phyloP scores from a whole-genome alignment of 2,329 filamentous ascomycete genomes.

The Colletotrichum musicola region DNA sequence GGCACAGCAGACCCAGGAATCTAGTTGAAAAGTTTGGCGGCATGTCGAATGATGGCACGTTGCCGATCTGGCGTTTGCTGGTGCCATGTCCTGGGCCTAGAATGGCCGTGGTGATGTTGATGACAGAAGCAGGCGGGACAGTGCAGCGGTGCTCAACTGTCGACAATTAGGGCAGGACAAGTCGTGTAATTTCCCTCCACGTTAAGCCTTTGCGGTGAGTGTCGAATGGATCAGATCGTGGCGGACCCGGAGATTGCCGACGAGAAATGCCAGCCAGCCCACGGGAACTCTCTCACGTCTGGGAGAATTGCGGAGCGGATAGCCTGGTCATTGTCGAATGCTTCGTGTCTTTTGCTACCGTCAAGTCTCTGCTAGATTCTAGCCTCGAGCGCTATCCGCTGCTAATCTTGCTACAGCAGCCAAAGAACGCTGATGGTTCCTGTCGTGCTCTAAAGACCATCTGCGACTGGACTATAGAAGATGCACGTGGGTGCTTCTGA shows the following conservation, averaged over 20 bases:
- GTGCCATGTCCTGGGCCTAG: not conserved
- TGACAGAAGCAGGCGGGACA: not conserved
- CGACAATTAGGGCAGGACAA: conserved; percentile 1
- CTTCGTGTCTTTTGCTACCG: conserved; percentile 76
- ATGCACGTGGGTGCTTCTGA: conserved; percentile 44
- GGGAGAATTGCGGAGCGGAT: conserved; percentile 55
- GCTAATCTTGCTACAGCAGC: conserved; percentile 67
- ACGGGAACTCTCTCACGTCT: conserved; percentile 46
- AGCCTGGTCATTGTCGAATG: conserved; percentile 60
- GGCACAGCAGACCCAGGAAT: no score
- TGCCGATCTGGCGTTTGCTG: not conserved
- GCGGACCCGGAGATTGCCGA: conserved; percentile 23
- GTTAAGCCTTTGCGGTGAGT: conserved; percentile 20
- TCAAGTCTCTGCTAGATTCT: conserved; percentile 77
- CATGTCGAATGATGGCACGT: not conserved
- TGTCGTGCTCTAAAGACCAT: conserved; percentile 58
- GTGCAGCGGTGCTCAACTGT: not conserved
- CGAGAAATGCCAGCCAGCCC: conserved; percentile 42
- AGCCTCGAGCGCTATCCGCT: conserved; percentile 72
- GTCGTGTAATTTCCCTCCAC: conserved; percentile 1
- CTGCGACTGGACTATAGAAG: conserved; percentile 61
- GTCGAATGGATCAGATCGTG: conserved; percentile 4
- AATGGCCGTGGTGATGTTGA: not conserved
- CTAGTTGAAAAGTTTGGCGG: no score
- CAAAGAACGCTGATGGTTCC: conserved; percentile 54